Evolutionary conservation across 129 eudicot species (phyloP).

Genomic region (Gnaphalium uliginosum): DNA sequence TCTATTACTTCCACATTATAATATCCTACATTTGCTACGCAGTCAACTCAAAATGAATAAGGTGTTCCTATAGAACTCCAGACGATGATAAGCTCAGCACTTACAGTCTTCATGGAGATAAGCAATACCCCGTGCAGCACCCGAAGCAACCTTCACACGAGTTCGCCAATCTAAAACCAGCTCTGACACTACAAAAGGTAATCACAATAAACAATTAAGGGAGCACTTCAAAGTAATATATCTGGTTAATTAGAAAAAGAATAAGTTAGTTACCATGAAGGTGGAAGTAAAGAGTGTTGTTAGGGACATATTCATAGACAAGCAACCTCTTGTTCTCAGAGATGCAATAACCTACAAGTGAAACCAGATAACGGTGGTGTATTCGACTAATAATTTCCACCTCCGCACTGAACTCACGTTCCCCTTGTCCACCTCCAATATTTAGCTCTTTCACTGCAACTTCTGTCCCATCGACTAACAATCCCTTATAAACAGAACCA

Average conservation of each 20-base stretch:
- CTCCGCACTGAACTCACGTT: slow-evolving; percentile 88
- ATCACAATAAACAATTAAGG: background rate
- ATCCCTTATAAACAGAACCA: slow-evolving; percentile 81
- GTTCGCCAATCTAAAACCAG: slow-evolving; percentile 71
- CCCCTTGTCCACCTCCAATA: slow-evolving; percentile 94
- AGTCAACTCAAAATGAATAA: too few relatives aligned
- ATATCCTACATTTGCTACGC: background rate
- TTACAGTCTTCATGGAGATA: slow-evolving; percentile 97
- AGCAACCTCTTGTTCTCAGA: slow-evolving; percentile 66
- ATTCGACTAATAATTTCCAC: slow-evolving; percentile 85
- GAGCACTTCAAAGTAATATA: background rate
- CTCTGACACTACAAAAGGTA: slow-evolving; percentile 53
- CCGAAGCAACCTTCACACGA: slow-evolving; percentile 79
- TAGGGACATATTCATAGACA: slow-evolving; percentile 83
- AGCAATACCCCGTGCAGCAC: slow-evolving; percentile 91
- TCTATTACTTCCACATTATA: background rate
- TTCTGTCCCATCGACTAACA: slow-evolving; percentile 65
- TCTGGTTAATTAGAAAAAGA: background rate
- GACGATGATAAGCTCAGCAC: background rate
- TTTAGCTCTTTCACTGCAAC: slow-evolving; percentile 91
- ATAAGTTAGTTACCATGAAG: slow-evolving; percentile 70
- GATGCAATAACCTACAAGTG: slow-evolving; percentile 85
- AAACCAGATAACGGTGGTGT: slow-evolving; percentile 93
- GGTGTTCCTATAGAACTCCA: too few relatives aligned
- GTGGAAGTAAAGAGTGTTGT: slow-evolving; percentile 81